Evolutionary conservation across 805 yeast species (phyloP).

Genomic region (Barnettozyma pratensis): DNA sequence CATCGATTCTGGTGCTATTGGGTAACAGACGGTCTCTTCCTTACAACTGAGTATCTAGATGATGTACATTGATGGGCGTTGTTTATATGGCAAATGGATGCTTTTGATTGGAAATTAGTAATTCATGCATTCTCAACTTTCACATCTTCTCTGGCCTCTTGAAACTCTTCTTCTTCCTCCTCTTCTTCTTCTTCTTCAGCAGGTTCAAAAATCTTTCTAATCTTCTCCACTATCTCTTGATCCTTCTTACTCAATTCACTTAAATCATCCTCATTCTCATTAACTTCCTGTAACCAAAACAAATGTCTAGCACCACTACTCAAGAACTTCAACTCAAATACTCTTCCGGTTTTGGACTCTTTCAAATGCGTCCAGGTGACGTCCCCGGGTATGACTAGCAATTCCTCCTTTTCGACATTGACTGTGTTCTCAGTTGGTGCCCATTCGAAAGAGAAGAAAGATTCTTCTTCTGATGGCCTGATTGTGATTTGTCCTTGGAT

Average conservation of each 20-base stretch:
- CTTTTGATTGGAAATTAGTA: neutral
- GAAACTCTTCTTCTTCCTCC: constrained; percentile 23
- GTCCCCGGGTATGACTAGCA: constrained; percentile 79
- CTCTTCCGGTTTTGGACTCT: constrained; percentile 74
- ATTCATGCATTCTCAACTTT: neutral
- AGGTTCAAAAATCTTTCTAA: constrained; percentile 43
- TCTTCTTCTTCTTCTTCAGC: constrained; percentile 36
- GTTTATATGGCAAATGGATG: too few relatives aligned
- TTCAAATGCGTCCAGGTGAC: constrained; percentile 68
- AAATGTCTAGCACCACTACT: constrained; percentile 53
- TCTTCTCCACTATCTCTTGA: constrained; percentile 38
- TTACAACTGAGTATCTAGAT: too few relatives aligned
- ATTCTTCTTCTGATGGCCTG: constrained; percentile 58
- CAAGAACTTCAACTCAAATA: constrained; percentile 59
- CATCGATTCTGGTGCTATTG: too few relatives aligned
- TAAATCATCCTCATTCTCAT: constrained; percentile 58
- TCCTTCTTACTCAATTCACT: constrained; percentile 57
- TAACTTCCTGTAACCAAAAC: constrained; percentile 72
- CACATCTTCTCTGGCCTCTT: neutral
- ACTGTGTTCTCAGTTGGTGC: constrained; percentile 51
- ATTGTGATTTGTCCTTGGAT: constrained; percentile 63
- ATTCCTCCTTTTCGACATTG: constrained; percentile 48
- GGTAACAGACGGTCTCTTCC: too few relatives aligned
- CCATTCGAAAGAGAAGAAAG: constrained; percentile 70
- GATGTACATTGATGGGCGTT: too few relatives aligned